Conservation (phyloP, 805 yeast genomes). For the Yarrowia osloensis region DNA sequence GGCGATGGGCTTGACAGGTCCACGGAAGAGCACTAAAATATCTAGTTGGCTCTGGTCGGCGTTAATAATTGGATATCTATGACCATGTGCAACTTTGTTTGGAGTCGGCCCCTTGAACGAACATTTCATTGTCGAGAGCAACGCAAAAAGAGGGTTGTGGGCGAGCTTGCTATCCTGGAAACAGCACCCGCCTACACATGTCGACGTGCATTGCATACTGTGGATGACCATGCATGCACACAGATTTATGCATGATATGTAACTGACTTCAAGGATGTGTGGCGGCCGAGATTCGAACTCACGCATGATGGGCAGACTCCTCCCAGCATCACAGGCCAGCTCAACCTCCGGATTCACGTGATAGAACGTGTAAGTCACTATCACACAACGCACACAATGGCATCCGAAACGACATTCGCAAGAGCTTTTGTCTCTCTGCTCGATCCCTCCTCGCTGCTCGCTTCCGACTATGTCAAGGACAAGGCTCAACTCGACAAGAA, state of each 20-base stretch:
- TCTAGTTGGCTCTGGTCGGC: not conserved
- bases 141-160: not conserved
- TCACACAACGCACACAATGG: conserved; percentile 4
- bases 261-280: not conserved
- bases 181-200: not conserved
- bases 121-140: not conserved
- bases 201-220: not conserved
- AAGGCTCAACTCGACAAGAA: conserved; percentile 21
- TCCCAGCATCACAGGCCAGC: not conserved
- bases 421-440: conserved; percentile 24
- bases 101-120: not conserved
- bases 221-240: not conserved
- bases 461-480: conserved; percentile 26
- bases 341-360: not conserved
- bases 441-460: conserved; percentile 19
- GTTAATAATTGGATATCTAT: not conserved
- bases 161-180: not conserved
- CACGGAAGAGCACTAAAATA: conserved; percentile 1
- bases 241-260: not conserved
- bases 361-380: not conserved
- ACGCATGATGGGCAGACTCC: not conserved
- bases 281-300: not conserved
- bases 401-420: conserved; percentile 25
- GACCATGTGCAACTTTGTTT: not conserved
- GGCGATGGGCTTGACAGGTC: not conserved